These are phyloP conservation scores for Coffea humblotiana DNA, from an alignment of 305 asterid species.

Conservation along the genomic window DNA sequence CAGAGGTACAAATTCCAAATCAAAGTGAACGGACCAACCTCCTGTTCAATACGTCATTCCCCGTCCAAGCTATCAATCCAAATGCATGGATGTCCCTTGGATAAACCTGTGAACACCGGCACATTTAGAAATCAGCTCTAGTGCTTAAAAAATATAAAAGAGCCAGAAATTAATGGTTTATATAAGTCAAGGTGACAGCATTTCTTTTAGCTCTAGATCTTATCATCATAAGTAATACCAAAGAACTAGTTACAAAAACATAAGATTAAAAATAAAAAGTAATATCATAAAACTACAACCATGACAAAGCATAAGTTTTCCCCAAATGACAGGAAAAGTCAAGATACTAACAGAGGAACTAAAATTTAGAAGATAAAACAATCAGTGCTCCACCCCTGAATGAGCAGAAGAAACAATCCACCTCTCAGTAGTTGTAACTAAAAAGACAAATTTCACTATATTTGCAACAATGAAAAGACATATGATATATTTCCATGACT, in stretches of 20 bases:
- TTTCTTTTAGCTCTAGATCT: not conserved
- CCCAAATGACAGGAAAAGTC: not conserved
- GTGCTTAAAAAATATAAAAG: not conserved
- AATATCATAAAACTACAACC: too few relatives aligned
- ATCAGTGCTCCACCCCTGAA: not conserved
- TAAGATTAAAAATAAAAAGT: too few relatives aligned
- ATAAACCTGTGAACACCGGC: conserved; percentile 57
- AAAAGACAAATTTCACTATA: not conserved
- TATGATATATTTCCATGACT: not conserved
- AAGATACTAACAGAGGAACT: not conserved
- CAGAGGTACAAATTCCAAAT: not conserved
- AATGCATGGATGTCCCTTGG: conserved; percentile 92
- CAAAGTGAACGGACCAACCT: conserved; percentile 47
- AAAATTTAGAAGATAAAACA: not conserved
- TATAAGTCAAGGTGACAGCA: not conserved
- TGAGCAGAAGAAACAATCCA: not conserved
- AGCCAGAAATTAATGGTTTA: not conserved
- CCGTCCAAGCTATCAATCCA: conserved; percentile 97
- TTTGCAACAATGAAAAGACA: not conserved
- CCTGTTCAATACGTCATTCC: conserved; percentile 87
- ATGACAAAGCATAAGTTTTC: not conserved
- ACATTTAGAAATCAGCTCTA: not conserved
- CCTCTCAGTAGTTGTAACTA: not conserved
- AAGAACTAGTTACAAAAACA: not conserved
- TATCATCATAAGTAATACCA: not conserved